These are phyloP conservation scores for Bifiguratus adelaidae DNA, from an alignment of 192 early-diverging fungal species.

Conservation along the genomic window DNA sequence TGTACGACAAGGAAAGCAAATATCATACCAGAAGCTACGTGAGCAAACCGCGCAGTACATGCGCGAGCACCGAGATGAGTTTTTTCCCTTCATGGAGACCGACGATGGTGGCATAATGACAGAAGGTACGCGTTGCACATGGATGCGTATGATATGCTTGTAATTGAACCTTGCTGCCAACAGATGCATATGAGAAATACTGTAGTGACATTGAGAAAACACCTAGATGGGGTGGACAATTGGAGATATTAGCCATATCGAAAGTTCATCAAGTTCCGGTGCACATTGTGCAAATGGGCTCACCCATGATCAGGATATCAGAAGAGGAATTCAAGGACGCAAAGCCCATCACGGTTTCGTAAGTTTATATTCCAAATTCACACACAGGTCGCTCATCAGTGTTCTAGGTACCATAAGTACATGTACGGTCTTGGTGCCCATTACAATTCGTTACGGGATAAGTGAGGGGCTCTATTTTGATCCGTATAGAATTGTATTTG, in stretches of 20 bases:
- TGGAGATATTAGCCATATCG: constrained; percentile 82
- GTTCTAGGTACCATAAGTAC: constrained; percentile 71
- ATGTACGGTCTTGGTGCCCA: constrained; percentile 91
- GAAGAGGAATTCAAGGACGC: constrained; percentile 52
- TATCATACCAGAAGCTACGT: constrained; percentile 53
- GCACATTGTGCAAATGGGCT: constrained; percentile 76
- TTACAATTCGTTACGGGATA: constrained; percentile 78
- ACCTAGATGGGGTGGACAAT: constrained; percentile 89
- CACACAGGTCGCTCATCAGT: background rate
- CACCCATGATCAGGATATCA: constrained; percentile 69
- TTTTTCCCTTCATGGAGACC: constrained; percentile 78
- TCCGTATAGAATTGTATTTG: background rate
- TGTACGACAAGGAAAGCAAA: constrained; percentile 35
- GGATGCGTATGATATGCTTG: background rate
- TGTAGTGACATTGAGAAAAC: constrained; percentile 71
- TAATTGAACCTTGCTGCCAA: background rate
- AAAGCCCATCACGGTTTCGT: constrained; percentile 64
- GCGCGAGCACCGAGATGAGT: constrained; percentile 72
- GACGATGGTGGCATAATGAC: constrained; percentile 71
- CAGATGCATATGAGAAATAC: constrained; percentile 62
- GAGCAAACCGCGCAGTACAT: constrained; percentile 69
- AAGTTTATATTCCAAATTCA: constrained; percentile 19
- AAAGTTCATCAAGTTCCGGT: constrained; percentile 63
- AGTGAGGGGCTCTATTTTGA: constrained; percentile 14
- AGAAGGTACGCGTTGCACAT: constrained; percentile 20